phyloP scores from a whole-genome alignment of 345 rosid genomes.

The Camelina sativa region DNA sequence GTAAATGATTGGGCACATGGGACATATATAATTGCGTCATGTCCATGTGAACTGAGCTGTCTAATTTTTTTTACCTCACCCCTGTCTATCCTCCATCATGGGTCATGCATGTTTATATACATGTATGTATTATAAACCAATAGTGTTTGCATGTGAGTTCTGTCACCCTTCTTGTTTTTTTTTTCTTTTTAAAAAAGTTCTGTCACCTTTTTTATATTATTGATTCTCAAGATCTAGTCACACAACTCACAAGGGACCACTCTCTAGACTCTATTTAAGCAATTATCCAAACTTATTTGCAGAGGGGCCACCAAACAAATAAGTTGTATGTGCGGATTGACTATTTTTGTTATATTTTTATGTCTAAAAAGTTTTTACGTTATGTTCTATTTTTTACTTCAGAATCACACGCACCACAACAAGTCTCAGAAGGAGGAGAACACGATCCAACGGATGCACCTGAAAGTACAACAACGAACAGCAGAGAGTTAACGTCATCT shows the following conservation, averaged over 20 bases:
- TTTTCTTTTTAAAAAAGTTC: slow-evolving; percentile 6
- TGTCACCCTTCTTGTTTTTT: slow-evolving; percentile 11
- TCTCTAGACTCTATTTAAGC: slow-evolving; percentile 27
- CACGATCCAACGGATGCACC: slow-evolving; percentile 34
- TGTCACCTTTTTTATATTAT: slow-evolving; percentile 39
- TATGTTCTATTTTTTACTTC: slow-evolving; percentile 19
- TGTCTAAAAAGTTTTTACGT: neutral
- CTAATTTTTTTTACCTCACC: slow-evolving; percentile 29
- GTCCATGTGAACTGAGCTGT: slow-evolving; percentile 49
- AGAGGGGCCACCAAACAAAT: slow-evolving; percentile 32
- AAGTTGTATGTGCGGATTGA: slow-evolving; percentile 24
- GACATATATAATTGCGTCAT: slow-evolving; percentile 33
- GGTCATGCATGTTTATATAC: slow-evolving; percentile 35
- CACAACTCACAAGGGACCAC: slow-evolving; percentile 43
- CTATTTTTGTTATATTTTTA: slow-evolving; percentile 1
- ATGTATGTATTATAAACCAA: slow-evolving; percentile 31
- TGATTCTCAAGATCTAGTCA: slow-evolving; percentile 42
- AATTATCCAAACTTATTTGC: slow-evolving; percentile 33
- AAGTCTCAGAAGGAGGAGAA: slow-evolving; percentile 30
- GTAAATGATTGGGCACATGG: slow-evolving; percentile 42
- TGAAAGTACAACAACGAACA: slow-evolving; percentile 38
- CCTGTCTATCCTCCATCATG: slow-evolving; percentile 42
- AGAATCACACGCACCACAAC: slow-evolving; percentile 42
- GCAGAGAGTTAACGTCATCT: slow-evolving; percentile 32
- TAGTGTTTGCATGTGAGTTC: slow-evolving; percentile 47